Evolutionary conservation across 2,329 filamentous ascomycete species (phyloP).

Genomic region (Beauveria sp.): DNA sequence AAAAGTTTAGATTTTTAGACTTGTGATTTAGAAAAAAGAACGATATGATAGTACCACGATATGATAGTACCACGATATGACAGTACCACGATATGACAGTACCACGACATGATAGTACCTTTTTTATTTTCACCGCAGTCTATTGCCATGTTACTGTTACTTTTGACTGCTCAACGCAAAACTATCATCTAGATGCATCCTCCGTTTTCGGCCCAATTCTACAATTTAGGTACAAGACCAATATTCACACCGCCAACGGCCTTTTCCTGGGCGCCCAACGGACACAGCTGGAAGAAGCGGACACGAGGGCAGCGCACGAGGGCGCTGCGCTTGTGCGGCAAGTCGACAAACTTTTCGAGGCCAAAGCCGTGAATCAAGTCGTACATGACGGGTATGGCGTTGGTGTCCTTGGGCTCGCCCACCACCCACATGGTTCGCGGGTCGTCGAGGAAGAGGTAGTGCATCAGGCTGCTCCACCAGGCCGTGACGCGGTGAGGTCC

Average conservation of each 20-base stretch:
- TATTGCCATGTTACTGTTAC: background rate
- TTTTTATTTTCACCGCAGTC: too few relatives aligned
- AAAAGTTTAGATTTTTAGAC: too few relatives aligned
- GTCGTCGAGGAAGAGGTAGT: slow-evolving; percentile 56
- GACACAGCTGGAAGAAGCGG: slow-evolving; percentile 62
- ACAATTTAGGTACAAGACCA: slow-evolving; percentile 47
- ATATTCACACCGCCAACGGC: slow-evolving; percentile 45
- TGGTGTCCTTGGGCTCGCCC: slow-evolving; percentile 66
- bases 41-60: too few relatives aligned
- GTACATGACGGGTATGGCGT: slow-evolving; percentile 63
- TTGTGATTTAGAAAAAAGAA: too few relatives aligned
- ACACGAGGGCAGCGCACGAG: slow-evolving; percentile 58
- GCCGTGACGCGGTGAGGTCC: slow-evolving; percentile 53
- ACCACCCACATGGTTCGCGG: slow-evolving; percentile 48
- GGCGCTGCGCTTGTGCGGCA: slow-evolving; percentile 64
- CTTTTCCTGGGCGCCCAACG: slow-evolving; percentile 49
- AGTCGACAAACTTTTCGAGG: slow-evolving; percentile 63
- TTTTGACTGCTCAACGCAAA: background rate
- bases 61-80: too few relatives aligned
- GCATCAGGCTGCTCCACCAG: slow-evolving; percentile 56
- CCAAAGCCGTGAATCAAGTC: slow-evolving; percentile 68
- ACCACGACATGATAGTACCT: too few relatives aligned
- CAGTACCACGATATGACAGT: too few relatives aligned
- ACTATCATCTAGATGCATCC: background rate
- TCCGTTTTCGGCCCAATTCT: slow-evolving; percentile 9